Base-by-base conservation (phyloP, 192 early-diverging fungal species). In the Gonapodya prolifera region DNA sequence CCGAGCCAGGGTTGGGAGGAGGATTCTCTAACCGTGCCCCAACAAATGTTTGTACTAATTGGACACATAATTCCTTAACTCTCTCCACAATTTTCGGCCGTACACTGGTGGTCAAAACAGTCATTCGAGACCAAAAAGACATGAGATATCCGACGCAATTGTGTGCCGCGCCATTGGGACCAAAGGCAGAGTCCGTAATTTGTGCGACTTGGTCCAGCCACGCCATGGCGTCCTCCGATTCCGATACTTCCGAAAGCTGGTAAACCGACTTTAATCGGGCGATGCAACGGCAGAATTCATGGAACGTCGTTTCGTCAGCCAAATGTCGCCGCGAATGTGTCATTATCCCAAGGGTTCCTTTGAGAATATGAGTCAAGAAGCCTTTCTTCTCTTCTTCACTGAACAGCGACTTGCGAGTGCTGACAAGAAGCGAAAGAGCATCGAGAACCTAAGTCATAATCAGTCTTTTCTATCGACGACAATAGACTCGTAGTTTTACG, bases 71-170 rank as follows among this genome's bases (percentile, higher is more conserved):
- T 61, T 61, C 45, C 23, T 61, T 61, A 16, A 61, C 23, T 16
- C 45, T 8, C 23, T 61, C 45, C 45, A 61, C 45, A 61, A 61
- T 8, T 23, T 61, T 61, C 8, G 45, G 45, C 23, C 23, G 8
- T 23, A 61, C 45, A 61, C 45, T 61, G 45, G 78, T 30, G 13
- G 77, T 71, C 1, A 80, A 78, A 17, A 85, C 83, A 23, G 88
- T 84, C 74, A 95, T 91, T 81, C 93, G 94, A 30, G 92, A 90
- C 95, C 95, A 96, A 80, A 96, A 96, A 8, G 87, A 89, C 77
- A 95, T 82, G 34, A 95, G 78, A 76, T 94, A 94, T 34, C 85
- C 83, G 0, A 93, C 82, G 80, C 89, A 91, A 80, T 93, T 90
- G 34, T 93, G 86, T 69, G 91, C 84, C 88, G 92, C 87, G 91